Evolutionary conservation across 306 rosid genomes (phyloP), one percentile per base, ranked within the genome.

Genomic region (Vigna mungo): DNA sequence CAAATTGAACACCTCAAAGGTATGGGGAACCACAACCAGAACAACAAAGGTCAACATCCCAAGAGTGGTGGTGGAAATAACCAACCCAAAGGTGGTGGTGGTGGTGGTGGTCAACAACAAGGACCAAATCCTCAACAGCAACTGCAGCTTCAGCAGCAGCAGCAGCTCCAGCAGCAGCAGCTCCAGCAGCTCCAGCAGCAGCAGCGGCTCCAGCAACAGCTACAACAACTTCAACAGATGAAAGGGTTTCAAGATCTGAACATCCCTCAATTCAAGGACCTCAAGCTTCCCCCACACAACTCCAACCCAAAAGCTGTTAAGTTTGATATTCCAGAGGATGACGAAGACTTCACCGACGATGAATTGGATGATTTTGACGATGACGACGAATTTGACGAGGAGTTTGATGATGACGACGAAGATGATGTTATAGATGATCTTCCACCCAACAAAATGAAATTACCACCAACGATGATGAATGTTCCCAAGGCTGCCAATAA

Each of bases 241-340:
- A 95, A 89, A 68, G 91, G 88, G 37, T 63, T 89, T 0, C 97
- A 83, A 82, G 97, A 89, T 90, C 84, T 86, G 81, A 92, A 92
- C 76, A 89, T 64, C 16, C 48, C 68, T 62, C 68, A 62, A 62
- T 36, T 62, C 47, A 62, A 36, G 68, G 15, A 61, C 6, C 41
- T 4, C 6, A 62, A 62, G 5, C 47, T 18, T 4, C n/a, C 72
- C 18, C n/a, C 18, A 1, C 93, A 71, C 23, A 84, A 68, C 82
- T 89, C 79, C 14, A 88, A 81, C 71, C 74, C 81, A 53, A 92
- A 90, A 70, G 79, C 86, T 0, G 96, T 85, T 21, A 95, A 81
- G 78, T 90, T 95, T 23, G 69, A 46, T 70, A 0, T 87, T 59
- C 89, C 91, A 0, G 84, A 77, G 9, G 94, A 88, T 3, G 92